Percentiles rank a stretch among this genome's conserved stretches.
phyloP scores from a whole-genome alignment of 257 asterid genomes.

The Rehmannia glutinosa region DNA sequence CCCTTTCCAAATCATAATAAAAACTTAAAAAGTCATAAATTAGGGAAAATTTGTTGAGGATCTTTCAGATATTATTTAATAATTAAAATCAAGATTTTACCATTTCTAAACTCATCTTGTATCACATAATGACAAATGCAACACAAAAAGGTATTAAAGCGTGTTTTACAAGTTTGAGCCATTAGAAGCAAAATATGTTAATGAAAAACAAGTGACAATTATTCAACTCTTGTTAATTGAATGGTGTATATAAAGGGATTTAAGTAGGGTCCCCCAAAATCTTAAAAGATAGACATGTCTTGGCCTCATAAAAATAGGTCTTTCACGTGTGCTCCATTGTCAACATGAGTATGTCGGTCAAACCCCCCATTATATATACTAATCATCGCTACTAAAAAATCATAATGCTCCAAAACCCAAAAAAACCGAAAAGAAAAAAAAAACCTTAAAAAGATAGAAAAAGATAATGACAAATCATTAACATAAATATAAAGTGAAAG shows the following conservation, averaged over 20 bases:
- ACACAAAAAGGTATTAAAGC: not conserved
- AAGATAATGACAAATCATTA: slow-evolving; percentile 24
- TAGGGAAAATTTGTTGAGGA: too few species aligned
- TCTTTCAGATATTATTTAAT: too few species aligned
- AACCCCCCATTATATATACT: slow-evolving; percentile 38
- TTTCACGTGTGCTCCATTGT: slow-evolving; percentile 56
- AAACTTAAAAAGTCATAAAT: too few species aligned
- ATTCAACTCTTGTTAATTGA: not conserved
- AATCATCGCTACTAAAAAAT: slow-evolving; percentile 27
- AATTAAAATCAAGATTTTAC: too few species aligned
- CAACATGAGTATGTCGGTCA: slow-evolving; percentile 62
- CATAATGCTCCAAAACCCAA: slow-evolving; percentile 13
- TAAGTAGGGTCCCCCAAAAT: slow-evolving; percentile 43
- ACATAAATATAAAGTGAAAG: slow-evolving; percentile 15
- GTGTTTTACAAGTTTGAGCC: not conserved
- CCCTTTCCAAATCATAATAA: not conserved
- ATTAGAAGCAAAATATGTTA: too few species aligned
- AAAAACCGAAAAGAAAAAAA: slow-evolving; percentile 5
- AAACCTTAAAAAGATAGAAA: slow-evolving; percentile 18
- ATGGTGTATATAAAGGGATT: not conserved
- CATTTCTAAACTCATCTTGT: not conserved
- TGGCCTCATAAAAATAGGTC: slow-evolving; percentile 30
- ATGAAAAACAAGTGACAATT: not conserved
- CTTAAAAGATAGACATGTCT: slow-evolving; percentile 47
- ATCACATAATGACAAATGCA: not conserved